Evolutionary conservation across 345 rosid genomes (phyloP), one percentile per base, ranked within the genome.

Genomic region (Sisymbrium irio): DNA sequence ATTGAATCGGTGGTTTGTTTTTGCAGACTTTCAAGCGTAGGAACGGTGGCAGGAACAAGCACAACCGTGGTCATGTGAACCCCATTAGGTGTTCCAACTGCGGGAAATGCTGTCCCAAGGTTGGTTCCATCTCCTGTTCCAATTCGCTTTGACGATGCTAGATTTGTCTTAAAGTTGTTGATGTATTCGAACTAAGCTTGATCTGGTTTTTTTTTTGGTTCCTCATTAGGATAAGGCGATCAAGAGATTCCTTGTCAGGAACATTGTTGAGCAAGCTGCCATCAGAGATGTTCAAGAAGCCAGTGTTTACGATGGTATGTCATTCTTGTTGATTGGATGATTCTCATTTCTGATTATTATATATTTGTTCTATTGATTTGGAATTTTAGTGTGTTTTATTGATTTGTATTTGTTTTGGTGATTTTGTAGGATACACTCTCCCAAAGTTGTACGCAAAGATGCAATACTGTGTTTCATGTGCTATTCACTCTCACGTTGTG

Each of bases 31-130:
- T 90, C 87, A 92, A 92, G 87, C 88, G 97, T 12, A 84, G 97
- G 82, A 92, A 90, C n/a, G 93, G 93, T 58, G 98, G 97, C 15
- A 87, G 98, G 62, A 90, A 90, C 90, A 92, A 92, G 93, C 95
- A 92, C 70, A 93, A 96, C 72, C 92, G 97, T 12, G 98, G 97
- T 12, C 98, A 92, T 32, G 93, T 87, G 73, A 92, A 92, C 57
- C 85, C 88, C 69, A 86, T 92, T 20, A 91, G 97, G 74, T 92
- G 98, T 81, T 90, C 98, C 70, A 92, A 92, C 81, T 90, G 98
- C 71, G 98, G 95, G n/a, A 92, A 92, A 32, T 88, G 95, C 81
- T 92, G 98, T 75, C 97, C 98, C 0, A 92, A 92, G 87, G 96
- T 88, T 45, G 11, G 56, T 1, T 12, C 9, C 33, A 28, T 56